Base-by-base conservation (phyloP, 805 yeast species). In the Yarrowia sp. region DNA sequence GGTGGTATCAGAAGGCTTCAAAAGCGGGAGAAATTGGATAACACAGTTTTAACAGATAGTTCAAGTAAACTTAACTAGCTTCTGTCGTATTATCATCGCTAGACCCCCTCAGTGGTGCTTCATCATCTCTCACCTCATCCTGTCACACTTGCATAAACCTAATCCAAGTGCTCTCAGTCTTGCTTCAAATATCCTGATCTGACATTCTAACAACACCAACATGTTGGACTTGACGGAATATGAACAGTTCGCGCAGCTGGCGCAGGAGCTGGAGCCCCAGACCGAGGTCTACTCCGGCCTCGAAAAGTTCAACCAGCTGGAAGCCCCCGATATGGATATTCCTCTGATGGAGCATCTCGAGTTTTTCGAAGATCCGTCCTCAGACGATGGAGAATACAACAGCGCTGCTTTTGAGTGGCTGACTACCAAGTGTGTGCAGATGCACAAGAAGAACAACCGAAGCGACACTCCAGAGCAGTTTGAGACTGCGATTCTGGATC, bases 381-480 rank as follows among this genome's bases (percentile, higher is more conserved):
- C 53, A 1, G 66, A 61, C 43, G 53, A 46, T 5, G 55, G 55
- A 10, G 55, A 61, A 20, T 58, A 58, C 64, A 50, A 58, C 40
- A 64, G 44, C n/a, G 63, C 56, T 9, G 53, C 52, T 2, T 33
- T 67, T 61, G 47, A 39, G 17, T 67, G 69, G 69, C 68, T 67
- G 36, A 46, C 49, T 2, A 38, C n/a, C 20, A 43, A 67, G 33
- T 67, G 69, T 30, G 53, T 38, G 38, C 19, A 40, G 15, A 42
- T 61, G 33, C 49, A 44, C 40, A 17, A 20, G 12, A 24, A 49
- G 20, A 47, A 67, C 30, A 24, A 33, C 20, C 30, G 46, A 19
- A 19, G 52, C 44, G 40, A 56, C 24, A 50, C 67, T 9, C 61
- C 67, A 2, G 67, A 64, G 49, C 68, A 66, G 38, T 20, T 68